These are phyloP conservation scores for Nitzschia putrida DNA, from an alignment of 108 stramenopile genomes.

Conservation along the genomic window DNA sequence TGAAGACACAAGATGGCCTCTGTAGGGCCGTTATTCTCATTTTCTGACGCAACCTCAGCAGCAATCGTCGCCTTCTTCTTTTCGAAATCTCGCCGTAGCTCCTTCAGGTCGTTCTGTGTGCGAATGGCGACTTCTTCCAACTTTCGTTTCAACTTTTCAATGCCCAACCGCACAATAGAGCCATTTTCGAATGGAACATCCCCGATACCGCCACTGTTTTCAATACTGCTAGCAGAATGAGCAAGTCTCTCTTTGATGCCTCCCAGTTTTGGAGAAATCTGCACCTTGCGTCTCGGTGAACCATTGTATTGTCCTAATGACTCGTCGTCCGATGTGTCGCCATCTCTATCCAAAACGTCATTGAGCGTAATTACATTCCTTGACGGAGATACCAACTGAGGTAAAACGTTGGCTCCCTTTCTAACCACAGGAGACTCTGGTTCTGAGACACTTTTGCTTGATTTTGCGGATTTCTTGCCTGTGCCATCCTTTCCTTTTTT, in stretches of 20 bases:
- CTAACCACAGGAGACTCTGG: background rate
- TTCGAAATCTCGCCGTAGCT: background rate
- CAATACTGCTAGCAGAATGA: background rate
- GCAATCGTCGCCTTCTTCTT: background rate
- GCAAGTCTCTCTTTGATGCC: too few relatives aligned
- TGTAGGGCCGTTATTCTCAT: background rate
- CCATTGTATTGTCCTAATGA: background rate
- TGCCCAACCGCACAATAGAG: background rate
- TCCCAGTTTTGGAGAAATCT: too few relatives aligned
- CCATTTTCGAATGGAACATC: background rate
- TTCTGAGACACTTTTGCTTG: background rate
- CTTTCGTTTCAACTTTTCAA: background rate
- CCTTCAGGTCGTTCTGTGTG: background rate
- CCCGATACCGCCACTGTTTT: background rate
- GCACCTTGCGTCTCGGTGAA: background rate
- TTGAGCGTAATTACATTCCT: background rate
- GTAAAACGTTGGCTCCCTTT: background rate
- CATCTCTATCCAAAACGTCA: background rate
- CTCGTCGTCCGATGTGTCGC: background rate
- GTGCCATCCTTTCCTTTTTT: background rate
- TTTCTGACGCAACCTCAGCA: constrained; percentile 1
- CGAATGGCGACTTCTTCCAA: background rate
- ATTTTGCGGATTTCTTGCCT: background rate
- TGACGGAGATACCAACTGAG: background rate
- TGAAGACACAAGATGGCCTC: constrained; percentile 9